Evolutionary conservation across 768 basidiomycete species (phyloP).

Genomic region (Rhodotorula paludigena): DNA sequence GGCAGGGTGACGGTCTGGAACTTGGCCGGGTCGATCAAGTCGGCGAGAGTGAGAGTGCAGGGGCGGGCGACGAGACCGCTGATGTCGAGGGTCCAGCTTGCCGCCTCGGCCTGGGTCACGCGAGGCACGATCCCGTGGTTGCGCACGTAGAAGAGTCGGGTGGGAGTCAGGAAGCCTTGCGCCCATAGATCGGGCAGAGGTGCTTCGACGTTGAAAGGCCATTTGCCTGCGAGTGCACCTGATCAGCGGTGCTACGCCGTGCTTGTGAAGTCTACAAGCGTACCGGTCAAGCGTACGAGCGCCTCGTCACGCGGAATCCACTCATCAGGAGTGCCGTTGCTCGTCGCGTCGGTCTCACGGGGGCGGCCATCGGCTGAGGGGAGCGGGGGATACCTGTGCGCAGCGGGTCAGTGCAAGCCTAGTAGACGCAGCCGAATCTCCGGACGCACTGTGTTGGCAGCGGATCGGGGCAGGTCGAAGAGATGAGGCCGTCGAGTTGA

Average conservation of each 20-base stretch:
- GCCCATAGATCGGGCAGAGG: constrained; percentile 52
- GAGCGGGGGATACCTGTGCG: constrained; percentile 26
- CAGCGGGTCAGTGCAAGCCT: too few species aligned
- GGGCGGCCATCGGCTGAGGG: constrained; percentile 10
- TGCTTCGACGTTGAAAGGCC: constrained; percentile 61
- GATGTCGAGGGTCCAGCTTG: constrained; percentile 54
- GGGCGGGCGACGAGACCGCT: constrained; percentile 51
- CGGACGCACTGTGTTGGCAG: not conserved
- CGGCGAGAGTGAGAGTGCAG: constrained; percentile 51
- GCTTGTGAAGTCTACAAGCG: not conserved
- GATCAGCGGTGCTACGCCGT: too few species aligned
- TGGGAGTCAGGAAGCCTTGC: constrained; percentile 58
- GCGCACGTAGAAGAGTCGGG: constrained; percentile 58
- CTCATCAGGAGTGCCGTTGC: constrained; percentile 49
- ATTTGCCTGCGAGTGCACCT: constrained; percentile 48
- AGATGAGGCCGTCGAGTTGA: not conserved
- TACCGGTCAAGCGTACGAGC: constrained; percentile 54
- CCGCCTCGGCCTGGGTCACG: constrained; percentile 48
- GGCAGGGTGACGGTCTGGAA: constrained; percentile 59
- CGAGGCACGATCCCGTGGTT: constrained; percentile 61
- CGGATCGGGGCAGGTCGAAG: not conserved
- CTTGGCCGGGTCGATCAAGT: constrained; percentile 49
- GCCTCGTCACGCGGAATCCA: constrained; percentile 51
- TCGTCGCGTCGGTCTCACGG: constrained; percentile 20
- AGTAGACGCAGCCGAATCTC: not conserved